Conservation (phyloP, 2,329 filamentous ascomycete species). For the Fusarium setosum region DNA sequence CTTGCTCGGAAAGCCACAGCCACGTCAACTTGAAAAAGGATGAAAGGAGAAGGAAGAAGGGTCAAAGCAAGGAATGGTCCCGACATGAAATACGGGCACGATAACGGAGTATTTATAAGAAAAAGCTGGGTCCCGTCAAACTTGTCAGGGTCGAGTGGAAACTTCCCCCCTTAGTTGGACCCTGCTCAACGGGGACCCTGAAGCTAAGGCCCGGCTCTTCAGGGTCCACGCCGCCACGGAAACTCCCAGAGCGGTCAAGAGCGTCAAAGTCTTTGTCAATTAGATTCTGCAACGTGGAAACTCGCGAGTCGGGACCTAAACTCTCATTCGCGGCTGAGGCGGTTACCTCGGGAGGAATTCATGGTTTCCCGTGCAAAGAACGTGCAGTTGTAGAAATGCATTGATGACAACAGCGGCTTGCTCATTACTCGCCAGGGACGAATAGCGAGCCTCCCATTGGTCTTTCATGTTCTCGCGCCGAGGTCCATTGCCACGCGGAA, state of each 20-base stretch:
- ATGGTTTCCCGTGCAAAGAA: not conserved
- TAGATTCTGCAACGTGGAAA: too few species aligned
- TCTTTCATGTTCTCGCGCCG: not conserved
- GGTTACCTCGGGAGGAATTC: constrained; percentile 15
- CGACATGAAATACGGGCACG: not conserved
- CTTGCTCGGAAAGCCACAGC: constrained; percentile 3
- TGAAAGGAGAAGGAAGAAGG: constrained; percentile 1
- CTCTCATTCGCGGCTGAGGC: constrained; percentile 5
- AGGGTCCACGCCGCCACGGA: constrained; percentile 37
- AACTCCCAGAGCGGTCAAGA: constrained; percentile 31
- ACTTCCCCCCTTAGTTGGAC: too few species aligned
- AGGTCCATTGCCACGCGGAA: constrained; percentile 21
- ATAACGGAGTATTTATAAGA: constrained; percentile 28
- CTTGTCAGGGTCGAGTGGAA: constrained; percentile 28
- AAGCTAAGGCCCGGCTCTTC: constrained; percentile 31
- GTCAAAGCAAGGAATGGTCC: not conserved
- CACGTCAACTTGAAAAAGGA: constrained; percentile 2
- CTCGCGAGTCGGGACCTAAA: too few species aligned
- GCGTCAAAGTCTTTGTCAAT: too few species aligned
- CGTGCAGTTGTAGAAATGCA: constrained; percentile 27
- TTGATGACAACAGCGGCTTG: constrained; percentile 26
- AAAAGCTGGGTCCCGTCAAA: constrained; percentile 13
- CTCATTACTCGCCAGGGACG: constrained; percentile 29
- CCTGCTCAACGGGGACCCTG: constrained; percentile 22
- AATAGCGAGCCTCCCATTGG: constrained; percentile 10